phyloP scores from a whole-genome alignment of 495 filamentous ascomycete genomes.

The Penicillium lividum region DNA sequence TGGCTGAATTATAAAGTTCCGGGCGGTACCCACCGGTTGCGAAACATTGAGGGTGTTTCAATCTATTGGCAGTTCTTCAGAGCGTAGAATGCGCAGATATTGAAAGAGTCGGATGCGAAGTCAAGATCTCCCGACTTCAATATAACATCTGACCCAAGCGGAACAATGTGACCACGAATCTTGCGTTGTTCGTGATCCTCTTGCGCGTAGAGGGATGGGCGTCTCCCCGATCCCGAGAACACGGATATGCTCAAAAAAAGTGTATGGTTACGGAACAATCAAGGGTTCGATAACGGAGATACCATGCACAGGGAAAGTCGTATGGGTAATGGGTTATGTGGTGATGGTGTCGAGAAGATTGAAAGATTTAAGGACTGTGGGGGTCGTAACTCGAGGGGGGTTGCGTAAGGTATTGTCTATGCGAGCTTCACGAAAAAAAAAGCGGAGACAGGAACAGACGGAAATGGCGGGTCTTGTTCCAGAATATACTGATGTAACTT shows the following conservation, averaged over 20 bases:
- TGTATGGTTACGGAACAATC: slow-evolving; percentile 4
- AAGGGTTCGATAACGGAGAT: neutral
- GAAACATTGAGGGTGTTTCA: slow-evolving; percentile 26
- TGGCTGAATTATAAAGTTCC: neutral
- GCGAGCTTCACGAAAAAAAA: slow-evolving; percentile 10
- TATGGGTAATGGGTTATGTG: neutral
- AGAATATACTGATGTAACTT: neutral
- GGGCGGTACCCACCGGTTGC: slow-evolving; percentile 23
- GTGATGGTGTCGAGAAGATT: neutral
- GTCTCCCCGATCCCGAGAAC: slow-evolving; percentile 1
- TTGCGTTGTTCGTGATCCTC: slow-evolving; percentile 1
- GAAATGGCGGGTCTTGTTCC: slow-evolving; percentile 7
- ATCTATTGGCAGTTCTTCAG: slow-evolving; percentile 3
- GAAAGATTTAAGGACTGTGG: slow-evolving; percentile 4
- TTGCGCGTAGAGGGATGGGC: neutral
- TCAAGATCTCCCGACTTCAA: neutral
- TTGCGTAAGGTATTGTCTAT: slow-evolving; percentile 9
- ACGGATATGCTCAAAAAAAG: neutral
- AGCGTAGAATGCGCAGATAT: slow-evolving; percentile 4
- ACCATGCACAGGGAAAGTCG: neutral
- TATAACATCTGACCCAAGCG: neutral
- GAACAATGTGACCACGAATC: neutral
- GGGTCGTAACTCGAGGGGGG: slow-evolving; percentile 1
- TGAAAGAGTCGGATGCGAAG: slow-evolving; percentile 5
- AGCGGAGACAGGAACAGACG: slow-evolving; percentile 11